phyloP scores from a whole-genome alignment of 2,329 filamentous ascomycete species.

The Nemania bipapillata region DNA sequence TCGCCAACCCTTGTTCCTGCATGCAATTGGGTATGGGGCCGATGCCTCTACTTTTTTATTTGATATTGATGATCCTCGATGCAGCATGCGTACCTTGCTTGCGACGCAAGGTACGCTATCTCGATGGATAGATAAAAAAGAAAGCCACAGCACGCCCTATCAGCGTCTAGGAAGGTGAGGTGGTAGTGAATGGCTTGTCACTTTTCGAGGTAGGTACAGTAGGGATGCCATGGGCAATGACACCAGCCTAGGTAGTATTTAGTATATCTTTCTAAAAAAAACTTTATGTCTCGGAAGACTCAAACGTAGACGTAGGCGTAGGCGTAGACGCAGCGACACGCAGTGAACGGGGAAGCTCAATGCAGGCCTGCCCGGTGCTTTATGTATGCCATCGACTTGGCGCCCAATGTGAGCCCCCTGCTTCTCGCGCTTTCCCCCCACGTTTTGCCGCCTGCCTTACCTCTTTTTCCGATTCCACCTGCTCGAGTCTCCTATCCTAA shows the following conservation, averaged over 20 bases:
- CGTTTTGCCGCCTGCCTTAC: background rate
- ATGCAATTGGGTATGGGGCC: background rate
- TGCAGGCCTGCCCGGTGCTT: background rate
- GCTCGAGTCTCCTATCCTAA: background rate
- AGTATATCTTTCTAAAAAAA: background rate
- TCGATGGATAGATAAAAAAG: background rate
- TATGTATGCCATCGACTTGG: conserved; percentile 2
- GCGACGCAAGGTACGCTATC: background rate
- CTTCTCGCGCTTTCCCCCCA: background rate
- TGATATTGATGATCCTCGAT: background rate
- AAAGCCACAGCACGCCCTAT: background rate
- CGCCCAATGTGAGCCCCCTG: background rate
- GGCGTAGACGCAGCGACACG: background rate
- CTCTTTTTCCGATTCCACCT: background rate
- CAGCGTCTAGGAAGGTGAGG: background rate
- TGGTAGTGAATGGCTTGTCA: background rate
- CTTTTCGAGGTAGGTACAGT: background rate
- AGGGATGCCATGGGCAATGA: background rate
- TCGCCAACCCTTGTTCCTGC: no score
- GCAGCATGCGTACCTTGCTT: background rate
- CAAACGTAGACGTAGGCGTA: no score
- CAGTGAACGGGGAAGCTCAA: background rate
- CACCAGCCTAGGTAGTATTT: background rate
- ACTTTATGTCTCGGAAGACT: background rate
- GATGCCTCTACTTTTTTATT: background rate